These are phyloP conservation scores for Paracoccidioides lutzii DNA, from an alignment of 2,329 filamentous ascomycete species.

Conservation along the genomic window DNA sequence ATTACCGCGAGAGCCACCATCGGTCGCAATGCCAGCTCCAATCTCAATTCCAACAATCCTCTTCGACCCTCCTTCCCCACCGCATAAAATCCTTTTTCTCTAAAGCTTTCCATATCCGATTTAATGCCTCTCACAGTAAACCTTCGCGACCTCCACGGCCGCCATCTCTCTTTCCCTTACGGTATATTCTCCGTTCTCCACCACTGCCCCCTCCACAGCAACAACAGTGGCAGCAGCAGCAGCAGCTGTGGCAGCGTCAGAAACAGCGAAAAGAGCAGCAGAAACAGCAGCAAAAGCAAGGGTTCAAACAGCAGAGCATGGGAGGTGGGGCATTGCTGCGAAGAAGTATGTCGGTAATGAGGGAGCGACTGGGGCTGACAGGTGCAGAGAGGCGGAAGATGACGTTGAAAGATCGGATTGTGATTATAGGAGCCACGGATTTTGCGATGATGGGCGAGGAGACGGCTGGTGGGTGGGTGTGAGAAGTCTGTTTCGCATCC, in stretches of 20 bases:
- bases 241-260: not conserved
- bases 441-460: not conserved
- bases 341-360: not conserved
- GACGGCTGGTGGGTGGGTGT: not conserved
- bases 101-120: not conserved
- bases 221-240: not conserved
- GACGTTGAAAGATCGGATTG: not conserved
- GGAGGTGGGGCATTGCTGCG: not conserved
- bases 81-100: not conserved
- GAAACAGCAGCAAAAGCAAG: not conserved
- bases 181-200: not conserved
- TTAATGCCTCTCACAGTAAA: not conserved
- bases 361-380: not conserved
- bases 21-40: not conserved
- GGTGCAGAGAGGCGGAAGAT: not conserved
- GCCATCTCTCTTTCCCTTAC: not conserved
- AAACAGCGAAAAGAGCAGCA: not conserved
- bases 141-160: not conserved
- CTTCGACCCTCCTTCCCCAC: not conserved
- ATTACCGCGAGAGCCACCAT: not conserved
- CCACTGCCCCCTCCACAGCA: not conserved
- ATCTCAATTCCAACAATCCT: not conserved
- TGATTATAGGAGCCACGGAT: not conserved
- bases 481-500: not conserved
- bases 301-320: not conserved